Evolutionary conservation across 352 stramenopile species (phyloP).

Genomic region (Globisporangium nodosum): DNA sequence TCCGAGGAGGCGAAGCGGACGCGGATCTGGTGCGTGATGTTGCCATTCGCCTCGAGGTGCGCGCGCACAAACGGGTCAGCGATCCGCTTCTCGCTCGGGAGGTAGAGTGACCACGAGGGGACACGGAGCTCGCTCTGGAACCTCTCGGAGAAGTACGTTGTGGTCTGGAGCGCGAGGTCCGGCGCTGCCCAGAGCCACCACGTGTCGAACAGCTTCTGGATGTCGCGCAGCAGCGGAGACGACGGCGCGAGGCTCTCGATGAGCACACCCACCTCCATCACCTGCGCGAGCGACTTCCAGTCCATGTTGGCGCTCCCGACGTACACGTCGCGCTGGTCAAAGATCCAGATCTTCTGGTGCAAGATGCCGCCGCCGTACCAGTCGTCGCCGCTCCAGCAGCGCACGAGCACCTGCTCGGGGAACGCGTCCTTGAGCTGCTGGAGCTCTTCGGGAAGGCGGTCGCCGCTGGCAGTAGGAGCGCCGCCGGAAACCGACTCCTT

Average conservation of each 20-base stretch:
- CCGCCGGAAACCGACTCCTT: constrained; percentile 15
- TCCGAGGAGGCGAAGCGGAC: constrained; percentile 11
- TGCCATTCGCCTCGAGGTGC: constrained; percentile 33
- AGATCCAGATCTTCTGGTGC: constrained; percentile 82
- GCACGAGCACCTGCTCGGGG: constrained; percentile 33
- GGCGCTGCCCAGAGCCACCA: constrained; percentile 64
- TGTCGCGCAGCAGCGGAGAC: constrained; percentile 38
- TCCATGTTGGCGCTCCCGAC: constrained; percentile 84
- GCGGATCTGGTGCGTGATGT: constrained; percentile 52
- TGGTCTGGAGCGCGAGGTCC: constrained; percentile 16
- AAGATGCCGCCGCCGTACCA: constrained; percentile 81
- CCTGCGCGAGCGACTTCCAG: constrained; percentile 79
- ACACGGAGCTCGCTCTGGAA: constrained; percentile 58
- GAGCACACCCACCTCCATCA: constrained; percentile 80
- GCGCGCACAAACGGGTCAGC: constrained; percentile 48
- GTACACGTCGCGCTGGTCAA: constrained; percentile 59
- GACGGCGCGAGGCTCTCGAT: constrained; percentile 34
- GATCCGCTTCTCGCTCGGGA: constrained; percentile 23
- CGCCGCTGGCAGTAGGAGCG: neutral
- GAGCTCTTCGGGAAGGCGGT: constrained; percentile 45
- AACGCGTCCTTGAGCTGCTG: constrained; percentile 30
- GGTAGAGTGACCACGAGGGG: constrained; percentile 50
- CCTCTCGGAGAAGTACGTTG: constrained; percentile 43
- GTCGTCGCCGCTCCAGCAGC: constrained; percentile 50
- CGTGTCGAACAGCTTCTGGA: constrained; percentile 60